A percentile compares a stretch with the other conserved stretches of the same genome.
These are phyloP conservation scores for Cryptococcus amylolentus DNA, from an alignment of 1,284 basidiomycete species.

Conservation along the genomic window DNA sequence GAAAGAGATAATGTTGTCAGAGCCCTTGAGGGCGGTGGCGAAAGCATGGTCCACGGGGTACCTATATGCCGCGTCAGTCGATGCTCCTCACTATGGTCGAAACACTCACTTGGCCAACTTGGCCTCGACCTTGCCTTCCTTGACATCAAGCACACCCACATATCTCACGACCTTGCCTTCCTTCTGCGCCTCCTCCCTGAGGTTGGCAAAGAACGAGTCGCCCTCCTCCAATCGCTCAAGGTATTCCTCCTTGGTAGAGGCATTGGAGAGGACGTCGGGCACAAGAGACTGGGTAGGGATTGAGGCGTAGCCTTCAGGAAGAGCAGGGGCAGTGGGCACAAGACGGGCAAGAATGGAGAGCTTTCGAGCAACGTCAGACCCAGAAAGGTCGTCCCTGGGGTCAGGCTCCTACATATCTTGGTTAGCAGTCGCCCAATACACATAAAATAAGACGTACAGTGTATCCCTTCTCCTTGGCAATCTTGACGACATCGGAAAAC, in stretches of 20 bases:
- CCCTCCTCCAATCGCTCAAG: conserved; percentile 74
- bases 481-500: conserved; percentile 85
- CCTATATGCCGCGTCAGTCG: conserved; percentile 49
- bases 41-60: conserved; percentile 88
- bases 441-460: conserved; percentile 59
- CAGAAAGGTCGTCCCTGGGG: conserved; percentile 92
- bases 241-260: conserved; percentile 75
- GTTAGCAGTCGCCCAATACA: too few relatives aligned
- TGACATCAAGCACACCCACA: conserved; percentile 89
- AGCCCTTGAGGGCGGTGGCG: conserved; percentile 88
- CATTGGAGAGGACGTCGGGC: conserved; percentile 66
- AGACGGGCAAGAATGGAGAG: conserved; percentile 88
- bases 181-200: conserved; percentile 70
- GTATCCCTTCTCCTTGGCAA: conserved; percentile 89
- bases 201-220: conserved; percentile 71
- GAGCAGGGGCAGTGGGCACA: conserved; percentile 52
- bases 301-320: conserved; percentile 69
- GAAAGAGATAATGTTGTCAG: conserved; percentile 98
- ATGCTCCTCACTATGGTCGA: neutral
- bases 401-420: conserved; percentile 75
- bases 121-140: conserved; percentile 71
- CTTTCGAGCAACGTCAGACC: conserved; percentile 94
- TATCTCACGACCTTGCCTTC: conserved; percentile 84
- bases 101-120: conserved; percentile 71
- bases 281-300: conserved; percentile 84